Conservation (phyloP, 1,284 basidiomycete species). For the Phellopilus nigrolimitatus region DNA sequence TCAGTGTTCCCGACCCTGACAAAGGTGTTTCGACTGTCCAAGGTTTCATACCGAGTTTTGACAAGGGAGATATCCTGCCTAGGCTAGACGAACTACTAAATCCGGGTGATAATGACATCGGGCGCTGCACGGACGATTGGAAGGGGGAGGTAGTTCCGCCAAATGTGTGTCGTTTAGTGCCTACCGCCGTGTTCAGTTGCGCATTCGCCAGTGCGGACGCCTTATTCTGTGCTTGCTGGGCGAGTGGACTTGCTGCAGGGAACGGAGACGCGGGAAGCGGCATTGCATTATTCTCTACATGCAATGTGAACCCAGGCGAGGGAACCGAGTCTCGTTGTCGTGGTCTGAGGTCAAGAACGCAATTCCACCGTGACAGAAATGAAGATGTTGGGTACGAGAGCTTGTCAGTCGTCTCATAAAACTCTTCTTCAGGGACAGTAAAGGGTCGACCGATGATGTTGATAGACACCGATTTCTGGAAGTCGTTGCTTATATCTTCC, state of each 20-base stretch:
- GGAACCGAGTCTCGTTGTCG: conserved; percentile 27
- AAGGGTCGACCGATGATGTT: conserved; percentile 70
- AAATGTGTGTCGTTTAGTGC: conserved; percentile 56
- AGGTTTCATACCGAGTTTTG: conserved; percentile 31
- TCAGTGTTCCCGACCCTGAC: conserved; percentile 14
- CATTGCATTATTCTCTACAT: conserved; percentile 43
- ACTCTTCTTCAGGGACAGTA: conserved; percentile 19
- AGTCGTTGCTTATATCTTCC: conserved; percentile 32
- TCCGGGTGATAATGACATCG: conserved; percentile 23
- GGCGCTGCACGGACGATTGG: conserved; percentile 6
- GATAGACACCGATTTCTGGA: conserved; percentile 74
- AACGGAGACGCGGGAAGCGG: conserved; percentile 75
- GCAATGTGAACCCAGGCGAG: conserved; percentile 16
- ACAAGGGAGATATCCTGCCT: conserved; percentile 23
- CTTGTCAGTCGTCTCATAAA: neutral
- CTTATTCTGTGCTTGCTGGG: conserved; percentile 15
- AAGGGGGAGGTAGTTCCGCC: conserved; percentile 26
- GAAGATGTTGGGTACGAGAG: conserved; percentile 57
- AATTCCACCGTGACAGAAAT: conserved; percentile 86
- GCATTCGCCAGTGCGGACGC: neutral
- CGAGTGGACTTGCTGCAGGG: conserved; percentile 33
- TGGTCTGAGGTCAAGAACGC: conserved; percentile 71
- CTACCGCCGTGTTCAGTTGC: conserved; percentile 29
- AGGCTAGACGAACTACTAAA: conserved; percentile 36
- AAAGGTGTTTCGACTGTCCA: conserved; percentile 32